Conservation (phyloP, 257 asterid species). For the Jacaranda mimosifolia region DNA sequence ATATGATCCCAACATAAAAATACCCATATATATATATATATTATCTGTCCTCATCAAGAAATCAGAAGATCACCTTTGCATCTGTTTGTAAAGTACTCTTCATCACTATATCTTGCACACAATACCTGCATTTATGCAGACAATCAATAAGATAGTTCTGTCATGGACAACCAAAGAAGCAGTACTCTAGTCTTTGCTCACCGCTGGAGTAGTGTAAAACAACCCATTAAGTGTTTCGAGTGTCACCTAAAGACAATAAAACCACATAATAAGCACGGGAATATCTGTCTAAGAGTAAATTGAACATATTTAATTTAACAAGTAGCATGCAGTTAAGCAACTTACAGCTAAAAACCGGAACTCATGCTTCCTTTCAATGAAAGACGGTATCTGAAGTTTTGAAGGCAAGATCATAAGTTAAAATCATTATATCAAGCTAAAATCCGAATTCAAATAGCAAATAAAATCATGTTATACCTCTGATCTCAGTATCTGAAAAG, state of each 20-base stretch:
- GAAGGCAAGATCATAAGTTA: slow-evolving; percentile 32
- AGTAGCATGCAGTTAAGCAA: slow-evolving; percentile 17
- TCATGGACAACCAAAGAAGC: background rate
- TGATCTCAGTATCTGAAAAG: slow-evolving; percentile 68
- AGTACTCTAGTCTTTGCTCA: slow-evolving; percentile 25
- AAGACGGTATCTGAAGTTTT: slow-evolving; percentile 61
- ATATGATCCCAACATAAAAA: background rate
- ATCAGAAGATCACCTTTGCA: slow-evolving; percentile 54
- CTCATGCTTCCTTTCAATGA: slow-evolving; percentile 72
- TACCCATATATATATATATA: too few species aligned
- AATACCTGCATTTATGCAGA: slow-evolving; percentile 35
- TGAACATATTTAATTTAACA: background rate
- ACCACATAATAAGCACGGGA: background rate
- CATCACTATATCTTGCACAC: slow-evolving; percentile 62
- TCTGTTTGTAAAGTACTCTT: slow-evolving; percentile 61
- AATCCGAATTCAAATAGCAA: slow-evolving; percentile 14
- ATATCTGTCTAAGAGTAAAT: background rate
- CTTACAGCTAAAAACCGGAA: slow-evolving; percentile 76
- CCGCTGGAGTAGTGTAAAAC: slow-evolving; percentile 59
- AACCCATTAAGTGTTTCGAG: slow-evolving; percentile 69
- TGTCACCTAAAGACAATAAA: slow-evolving; percentile 20
- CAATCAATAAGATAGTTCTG: background rate
- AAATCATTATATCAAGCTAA: background rate
- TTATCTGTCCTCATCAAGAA: background rate
- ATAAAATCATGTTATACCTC: slow-evolving; percentile 49